phyloP scores from a whole-genome alignment of 371 early-diverging fungal species.

The Zopfochytrium polystomum region DNA sequence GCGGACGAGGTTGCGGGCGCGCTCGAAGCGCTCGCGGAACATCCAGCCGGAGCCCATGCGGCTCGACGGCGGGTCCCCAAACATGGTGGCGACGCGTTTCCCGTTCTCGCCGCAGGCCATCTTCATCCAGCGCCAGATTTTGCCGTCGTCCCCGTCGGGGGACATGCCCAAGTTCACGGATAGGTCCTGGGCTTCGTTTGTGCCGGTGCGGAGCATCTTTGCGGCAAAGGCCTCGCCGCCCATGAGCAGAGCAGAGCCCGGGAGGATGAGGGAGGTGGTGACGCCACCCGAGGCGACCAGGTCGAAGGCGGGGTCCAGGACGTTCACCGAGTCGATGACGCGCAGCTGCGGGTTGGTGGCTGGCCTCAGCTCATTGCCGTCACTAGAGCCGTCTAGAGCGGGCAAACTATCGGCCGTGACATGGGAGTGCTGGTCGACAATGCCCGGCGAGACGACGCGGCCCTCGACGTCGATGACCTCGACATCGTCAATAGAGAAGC shows the following conservation, averaged over 20 bases:
- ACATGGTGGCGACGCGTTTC: conserved; percentile 47
- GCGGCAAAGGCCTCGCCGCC: conserved; percentile 77
- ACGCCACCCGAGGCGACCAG: conserved; percentile 75
- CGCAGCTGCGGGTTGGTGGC: conserved; percentile 53
- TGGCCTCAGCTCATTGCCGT: conserved; percentile 69
- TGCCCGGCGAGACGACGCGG: conserved; percentile 72
- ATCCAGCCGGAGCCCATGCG: conserved; percentile 73
- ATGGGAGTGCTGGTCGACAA: conserved; percentile 72
- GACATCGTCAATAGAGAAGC: conserved; percentile 6
- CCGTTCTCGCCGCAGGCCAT: conserved; percentile 86
- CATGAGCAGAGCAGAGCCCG: conserved; percentile 76
- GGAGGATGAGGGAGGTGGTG: conserved; percentile 71
- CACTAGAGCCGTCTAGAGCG: conserved; percentile 48
- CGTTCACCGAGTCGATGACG: conserved; percentile 33
- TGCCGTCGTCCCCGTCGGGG: conserved; percentile 33
- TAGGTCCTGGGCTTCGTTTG: conserved; percentile 65
- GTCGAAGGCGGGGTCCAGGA: conserved; percentile 60
- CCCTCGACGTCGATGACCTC: conserved; percentile 63
- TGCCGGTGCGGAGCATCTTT: conserved; percentile 42
- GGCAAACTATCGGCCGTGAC: conserved; percentile 64
- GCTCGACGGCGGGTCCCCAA: conserved; percentile 50
- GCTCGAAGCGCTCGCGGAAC: conserved; percentile 59
- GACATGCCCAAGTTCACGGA: conserved; percentile 40
- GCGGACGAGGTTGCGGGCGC: conserved; percentile 52
- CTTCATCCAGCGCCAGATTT: conserved; percentile 76